phyloP scores from a whole-genome alignment of 257 asterid species.

The Sherardia arvensis region DNA sequence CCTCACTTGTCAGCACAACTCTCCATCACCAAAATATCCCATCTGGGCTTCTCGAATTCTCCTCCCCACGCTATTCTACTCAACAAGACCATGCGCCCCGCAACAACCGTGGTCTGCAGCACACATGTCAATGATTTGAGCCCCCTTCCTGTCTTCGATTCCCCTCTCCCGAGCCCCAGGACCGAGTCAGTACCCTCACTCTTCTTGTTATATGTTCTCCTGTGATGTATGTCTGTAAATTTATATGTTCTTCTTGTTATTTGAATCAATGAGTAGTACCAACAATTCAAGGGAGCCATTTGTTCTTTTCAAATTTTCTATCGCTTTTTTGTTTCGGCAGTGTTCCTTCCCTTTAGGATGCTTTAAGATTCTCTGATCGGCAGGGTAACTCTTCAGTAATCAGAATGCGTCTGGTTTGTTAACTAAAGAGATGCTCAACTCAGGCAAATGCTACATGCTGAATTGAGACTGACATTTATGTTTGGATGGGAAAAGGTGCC shows the following conservation, averaged over 20 bases:
- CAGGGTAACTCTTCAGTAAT: constrained; percentile 42
- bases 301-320: constrained; percentile 15
- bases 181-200: constrained; percentile 17
- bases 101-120: constrained; percentile 22
- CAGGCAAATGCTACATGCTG: constrained; percentile 57
- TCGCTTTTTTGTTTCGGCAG: constrained; percentile 8
- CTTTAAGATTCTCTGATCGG: constrained; percentile 43
- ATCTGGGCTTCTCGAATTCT: constrained; percentile 11
- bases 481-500: constrained; percentile 75
- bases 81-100: constrained; percentile 10
- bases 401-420: constrained; percentile 34
- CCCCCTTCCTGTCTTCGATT: constrained; percentile 24
- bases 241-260: too few species aligned
- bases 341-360: constrained; percentile 17
- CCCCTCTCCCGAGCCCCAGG: constrained; percentile 29
- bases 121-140: constrained; percentile 10
- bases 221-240: not conserved
- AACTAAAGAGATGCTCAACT: constrained; percentile 45
- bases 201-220: not conserved
- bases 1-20: not conserved
- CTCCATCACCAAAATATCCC: not conserved
- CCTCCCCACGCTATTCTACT: not conserved
- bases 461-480: constrained; percentile 62
- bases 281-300: not conserved
- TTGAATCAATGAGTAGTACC: not conserved